phyloP scores from a whole-genome alignment of 768 basidiomycete genomes.

The Hygrophorus russula region DNA sequence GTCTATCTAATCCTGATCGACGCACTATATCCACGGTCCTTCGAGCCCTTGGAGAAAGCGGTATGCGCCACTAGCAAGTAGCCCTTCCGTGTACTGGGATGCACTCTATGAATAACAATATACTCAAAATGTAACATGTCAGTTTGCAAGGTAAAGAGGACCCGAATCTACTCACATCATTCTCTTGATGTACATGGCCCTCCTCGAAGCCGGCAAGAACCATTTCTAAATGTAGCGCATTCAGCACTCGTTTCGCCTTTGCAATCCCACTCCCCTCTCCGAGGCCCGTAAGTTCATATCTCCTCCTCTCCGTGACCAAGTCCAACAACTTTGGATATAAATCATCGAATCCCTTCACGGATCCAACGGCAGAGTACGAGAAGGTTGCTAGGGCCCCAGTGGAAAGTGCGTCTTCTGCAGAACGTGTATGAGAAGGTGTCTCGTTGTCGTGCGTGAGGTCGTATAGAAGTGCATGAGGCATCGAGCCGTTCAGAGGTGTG shows the following conservation, averaged over 20 bases:
- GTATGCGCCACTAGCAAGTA: conserved; percentile 90
- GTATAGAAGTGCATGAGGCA: conserved; percentile 88
- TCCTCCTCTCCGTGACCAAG: conserved; percentile 73
- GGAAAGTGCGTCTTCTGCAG: conserved; percentile 90
- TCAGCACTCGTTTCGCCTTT: conserved; percentile 59
- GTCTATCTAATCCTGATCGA: background rate
- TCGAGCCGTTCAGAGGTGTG: conserved; percentile 72
- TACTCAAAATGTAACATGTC: conserved; percentile 41
- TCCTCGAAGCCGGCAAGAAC: conserved; percentile 77
- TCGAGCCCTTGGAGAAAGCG: conserved; percentile 76
- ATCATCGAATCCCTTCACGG: conserved; percentile 96
- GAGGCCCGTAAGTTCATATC: conserved; percentile 60
- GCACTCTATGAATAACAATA: conserved; percentile 85
- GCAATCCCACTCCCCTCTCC: conserved; percentile 46
- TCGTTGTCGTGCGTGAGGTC: conserved; percentile 98
- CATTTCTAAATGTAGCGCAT: conserved; percentile 88
- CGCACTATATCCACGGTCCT: conserved; percentile 74
- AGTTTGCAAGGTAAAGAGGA: background rate
- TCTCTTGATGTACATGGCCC: conserved; percentile 95
- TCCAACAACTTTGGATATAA: conserved; percentile 91
- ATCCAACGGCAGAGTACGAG: conserved; percentile 79
- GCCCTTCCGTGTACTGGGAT: conserved; percentile 83
- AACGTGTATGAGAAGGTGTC: conserved; percentile 78
- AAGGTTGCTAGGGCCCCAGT: conserved; percentile 91
- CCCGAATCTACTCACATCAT: conserved; percentile 52